Percentiles rank a stretch among this genome's conserved stretches.
phyloP scores from a whole-genome alignment of 2,329 filamentous ascomycete species.

The Colletotrichum nymphaeae region DNA sequence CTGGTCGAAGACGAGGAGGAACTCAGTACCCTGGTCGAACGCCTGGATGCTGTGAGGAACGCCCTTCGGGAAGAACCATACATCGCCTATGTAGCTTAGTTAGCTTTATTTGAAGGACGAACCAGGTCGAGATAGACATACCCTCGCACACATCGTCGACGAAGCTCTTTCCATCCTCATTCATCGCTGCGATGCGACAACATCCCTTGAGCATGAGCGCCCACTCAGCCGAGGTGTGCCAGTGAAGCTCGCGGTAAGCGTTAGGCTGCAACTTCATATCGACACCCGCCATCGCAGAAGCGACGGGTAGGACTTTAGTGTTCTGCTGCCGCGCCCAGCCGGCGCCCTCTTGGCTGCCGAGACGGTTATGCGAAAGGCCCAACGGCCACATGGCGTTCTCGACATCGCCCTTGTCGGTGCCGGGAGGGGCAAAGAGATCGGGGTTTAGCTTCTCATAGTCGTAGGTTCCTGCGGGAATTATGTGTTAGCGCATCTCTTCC shows the following conservation, averaged over 20 bases:
- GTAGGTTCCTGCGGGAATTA: constrained; percentile 36
- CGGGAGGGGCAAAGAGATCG: constrained; percentile 64
- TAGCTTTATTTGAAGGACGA: not conserved
- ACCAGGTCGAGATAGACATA: too few species aligned
- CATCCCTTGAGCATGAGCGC: constrained; percentile 64
- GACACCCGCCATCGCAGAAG: constrained; percentile 66
- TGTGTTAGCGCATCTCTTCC: not conserved
- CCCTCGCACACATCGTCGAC: constrained; percentile 55
- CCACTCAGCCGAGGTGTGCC: constrained; percentile 67
- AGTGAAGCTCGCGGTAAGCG: constrained; percentile 73
- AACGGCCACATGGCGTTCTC: constrained; percentile 65
- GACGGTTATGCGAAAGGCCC: constrained; percentile 60
- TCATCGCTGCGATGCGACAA: constrained; percentile 62
- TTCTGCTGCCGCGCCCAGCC: constrained; percentile 69
- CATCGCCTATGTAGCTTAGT: constrained; percentile 52
- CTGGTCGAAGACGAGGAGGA: constrained; percentile 70
- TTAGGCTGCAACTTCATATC: constrained; percentile 68
- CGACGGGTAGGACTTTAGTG: constrained; percentile 58
- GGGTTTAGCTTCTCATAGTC: constrained; percentile 65
- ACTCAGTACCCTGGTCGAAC: constrained; percentile 66
- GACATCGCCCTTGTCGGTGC: constrained; percentile 61
- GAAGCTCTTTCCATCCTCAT: constrained; percentile 61
- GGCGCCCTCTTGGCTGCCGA: constrained; percentile 53
- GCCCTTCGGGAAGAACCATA: constrained; percentile 65
- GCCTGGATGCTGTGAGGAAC: constrained; percentile 65